phyloP scores from a whole-genome alignment of 257 asterid species.

The Phtheirospermum japonicum region DNA sequence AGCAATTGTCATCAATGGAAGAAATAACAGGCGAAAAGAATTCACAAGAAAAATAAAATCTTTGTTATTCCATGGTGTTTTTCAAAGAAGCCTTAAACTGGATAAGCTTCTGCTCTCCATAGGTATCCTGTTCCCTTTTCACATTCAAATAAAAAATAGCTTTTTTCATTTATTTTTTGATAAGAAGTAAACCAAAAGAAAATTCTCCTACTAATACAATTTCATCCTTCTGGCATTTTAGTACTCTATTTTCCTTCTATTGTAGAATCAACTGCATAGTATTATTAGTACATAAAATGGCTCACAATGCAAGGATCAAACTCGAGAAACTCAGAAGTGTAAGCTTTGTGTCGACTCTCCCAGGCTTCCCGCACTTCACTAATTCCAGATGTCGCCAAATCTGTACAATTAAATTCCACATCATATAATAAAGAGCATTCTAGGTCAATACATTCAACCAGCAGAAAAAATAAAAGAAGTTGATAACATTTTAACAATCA shows the following conservation, averaged over 20 bases:
- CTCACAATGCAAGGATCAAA: slow-evolving; percentile 92
- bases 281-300: slow-evolving; percentile 22
- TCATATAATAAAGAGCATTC: background rate
- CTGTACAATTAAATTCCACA: slow-evolving; percentile 38
- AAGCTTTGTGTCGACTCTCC: slow-evolving; percentile 92
- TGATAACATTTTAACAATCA: too few relatives aligned
- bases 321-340: slow-evolving; percentile 79
- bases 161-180: background rate
- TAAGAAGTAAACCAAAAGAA: slow-evolving; percentile 11
- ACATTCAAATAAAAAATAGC: slow-evolving; percentile 2
- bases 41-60: background rate
- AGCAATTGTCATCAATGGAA: too few relatives aligned
- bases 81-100: background rate
- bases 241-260: too few relatives aligned
- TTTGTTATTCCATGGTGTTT: slow-evolving; percentile 6
- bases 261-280: too few relatives aligned
- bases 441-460: slow-evolving; percentile 13
- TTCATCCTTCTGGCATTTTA: background rate
- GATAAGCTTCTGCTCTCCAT: background rate
- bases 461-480: too few relatives aligned
- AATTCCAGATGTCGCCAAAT: slow-evolving; percentile 69
- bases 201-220: background rate
- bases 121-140: slow-evolving; percentile 14
- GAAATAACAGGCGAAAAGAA: background rate
- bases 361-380: slow-evolving; percentile 79